Base-by-base conservation (phyloP, 2,329 filamentous ascomycete species). In the Onygenales sp. region DNA sequence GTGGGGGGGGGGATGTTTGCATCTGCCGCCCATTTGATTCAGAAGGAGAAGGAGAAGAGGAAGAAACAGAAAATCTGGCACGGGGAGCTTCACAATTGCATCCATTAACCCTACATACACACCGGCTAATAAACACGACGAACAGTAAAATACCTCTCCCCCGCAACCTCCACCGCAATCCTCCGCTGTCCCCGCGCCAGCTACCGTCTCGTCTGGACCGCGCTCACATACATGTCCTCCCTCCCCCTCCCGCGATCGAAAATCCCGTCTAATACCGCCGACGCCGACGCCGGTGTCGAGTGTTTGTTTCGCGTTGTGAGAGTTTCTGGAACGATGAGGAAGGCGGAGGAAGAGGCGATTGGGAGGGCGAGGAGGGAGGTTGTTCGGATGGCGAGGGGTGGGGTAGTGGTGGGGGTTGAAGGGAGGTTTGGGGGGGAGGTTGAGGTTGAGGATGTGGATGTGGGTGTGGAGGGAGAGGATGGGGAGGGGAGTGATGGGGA, bases 81-180 rank as follows among this genome's bases (percentile, higher is more conserved):
- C 2, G 39, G 39, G 11, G 39, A 42, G 14, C 4, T 6, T 42
- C 2, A 42, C 11, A 42, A 42, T 13, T 42, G 11, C 39, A 42
- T 13, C 39, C 14, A 13, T 42, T 13, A 6, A 6, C 39, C 14
- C 11, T 42, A 6, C 11, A 42, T 44, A 9, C 36, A 10, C 36
- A 39, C 9, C 2, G 1, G 13, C 14, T n/a, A 11, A 36, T 21
- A 32, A 6, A 8, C 4, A 10, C 10, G 8, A 5, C 5, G 32
- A n/a, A 13, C 31, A 92, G 88, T 98, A 51, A 95, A 95, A 75
- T 98, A 98, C 68, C 78, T 94, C 50, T 95, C 90, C 1, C 77
- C 84, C 3, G 87, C 90, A n/a, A 98, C 93, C 0, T 95, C 88
- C 5, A 98, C 92, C 1, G 89, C 92, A 52, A 98, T 98, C 56